Evolutionary conservation across 345 rosid species (phyloP).

Genomic region (Leavenworthia alabamica): DNA sequence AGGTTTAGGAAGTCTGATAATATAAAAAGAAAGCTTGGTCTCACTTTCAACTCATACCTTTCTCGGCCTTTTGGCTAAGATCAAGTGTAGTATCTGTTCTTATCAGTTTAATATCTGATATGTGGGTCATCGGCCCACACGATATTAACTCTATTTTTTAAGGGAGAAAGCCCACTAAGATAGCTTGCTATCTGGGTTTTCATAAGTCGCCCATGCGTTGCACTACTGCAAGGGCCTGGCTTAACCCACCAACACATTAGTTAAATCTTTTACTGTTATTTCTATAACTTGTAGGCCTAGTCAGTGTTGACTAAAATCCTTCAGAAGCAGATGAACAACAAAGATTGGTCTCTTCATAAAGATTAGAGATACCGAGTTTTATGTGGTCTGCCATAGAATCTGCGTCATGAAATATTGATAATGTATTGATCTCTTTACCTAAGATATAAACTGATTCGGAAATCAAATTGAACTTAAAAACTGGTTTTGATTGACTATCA

Average conservation of each 20-base stretch:
- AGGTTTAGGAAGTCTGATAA: background rate
- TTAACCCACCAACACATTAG: background rate
- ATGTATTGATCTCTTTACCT: background rate
- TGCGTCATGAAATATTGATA: background rate
- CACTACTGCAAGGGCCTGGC: conserved; percentile 13
- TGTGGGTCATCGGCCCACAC: conserved; percentile 21
- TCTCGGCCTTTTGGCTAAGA: conserved; percentile 64
- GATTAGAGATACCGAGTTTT: background rate
- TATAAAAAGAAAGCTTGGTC: background rate
- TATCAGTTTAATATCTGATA: conserved; percentile 63
- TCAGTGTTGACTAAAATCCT: too few species aligned
- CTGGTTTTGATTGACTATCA: background rate
- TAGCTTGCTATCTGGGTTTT: conserved; percentile 17
- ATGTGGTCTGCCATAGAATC: background rate
- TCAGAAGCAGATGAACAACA: too few species aligned
- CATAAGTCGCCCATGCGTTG: conserved; percentile 8
- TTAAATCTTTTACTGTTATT: too few species aligned
- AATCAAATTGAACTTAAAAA: too few species aligned
- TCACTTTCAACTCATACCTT: background rate
- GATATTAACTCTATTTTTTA: conserved; percentile 9
- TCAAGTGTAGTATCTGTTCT: conserved; percentile 62
- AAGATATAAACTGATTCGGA: too few species aligned
- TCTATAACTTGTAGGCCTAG: too few species aligned
- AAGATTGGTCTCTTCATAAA: too few species aligned
- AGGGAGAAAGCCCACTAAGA: background rate